Evolutionary conservation across 768 basidiomycete genomes (phyloP).

Genomic region (Terana coerulea): DNA sequence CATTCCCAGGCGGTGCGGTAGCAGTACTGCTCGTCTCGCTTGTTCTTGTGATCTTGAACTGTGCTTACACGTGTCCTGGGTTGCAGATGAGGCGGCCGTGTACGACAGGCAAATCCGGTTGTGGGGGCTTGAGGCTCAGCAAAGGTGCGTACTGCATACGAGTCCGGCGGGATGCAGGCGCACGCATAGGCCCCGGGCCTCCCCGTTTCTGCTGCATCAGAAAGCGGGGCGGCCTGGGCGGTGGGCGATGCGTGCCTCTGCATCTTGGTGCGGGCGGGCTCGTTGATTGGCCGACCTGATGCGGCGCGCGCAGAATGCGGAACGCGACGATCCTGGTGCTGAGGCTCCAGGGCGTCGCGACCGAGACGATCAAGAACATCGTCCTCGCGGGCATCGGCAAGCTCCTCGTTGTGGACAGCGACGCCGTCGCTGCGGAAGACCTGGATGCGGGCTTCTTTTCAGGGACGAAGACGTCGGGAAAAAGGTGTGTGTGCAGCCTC

Average conservation of each 20-base stretch:
- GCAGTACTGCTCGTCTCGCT: not conserved
- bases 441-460: conserved; percentile 92
- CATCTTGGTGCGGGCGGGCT: not conserved
- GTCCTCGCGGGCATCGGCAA: conserved; percentile 95
- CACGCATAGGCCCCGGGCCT: not conserved
- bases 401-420: conserved; percentile 78
- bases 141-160: conserved; percentile 59
- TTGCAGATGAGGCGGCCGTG: conserved; percentile 66
- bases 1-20: not conserved
- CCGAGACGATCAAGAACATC: conserved; percentile 96
- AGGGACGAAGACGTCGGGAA: conserved; percentile 89
- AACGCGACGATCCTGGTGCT: conserved; percentile 87
- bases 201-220: not conserved
- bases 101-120: conserved; percentile 97
- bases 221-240: not conserved
- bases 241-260: not conserved
- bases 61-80: no score
- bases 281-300: not conserved
- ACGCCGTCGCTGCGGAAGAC: conserved; percentile 76
- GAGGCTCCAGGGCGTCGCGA: conserved; percentile 77
- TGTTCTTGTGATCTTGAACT: no score
- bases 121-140: conserved; percentile 98
- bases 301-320: conserved; percentile 66
- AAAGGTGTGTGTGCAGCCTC: conserved; percentile 47
- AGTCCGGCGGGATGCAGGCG: conserved; percentile 1